Conservation (phyloP, 306 rosid genomes). For the Quercus parvula region DNA sequence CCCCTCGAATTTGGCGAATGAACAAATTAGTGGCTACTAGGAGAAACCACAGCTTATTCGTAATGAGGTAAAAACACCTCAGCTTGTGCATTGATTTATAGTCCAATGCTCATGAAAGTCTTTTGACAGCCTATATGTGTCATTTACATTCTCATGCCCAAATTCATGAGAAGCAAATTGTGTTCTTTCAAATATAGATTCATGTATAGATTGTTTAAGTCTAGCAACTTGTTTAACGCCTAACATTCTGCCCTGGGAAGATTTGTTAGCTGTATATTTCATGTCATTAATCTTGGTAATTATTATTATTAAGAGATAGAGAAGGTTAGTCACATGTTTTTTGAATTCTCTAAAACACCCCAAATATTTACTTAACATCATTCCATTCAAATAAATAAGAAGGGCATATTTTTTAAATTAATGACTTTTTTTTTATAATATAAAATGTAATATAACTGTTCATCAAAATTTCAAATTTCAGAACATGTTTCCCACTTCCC, state of each 20-base stretch:
- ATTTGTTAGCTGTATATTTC: background rate
- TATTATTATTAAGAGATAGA: too few relatives aligned
- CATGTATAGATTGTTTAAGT: background rate
- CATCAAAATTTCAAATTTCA: too few relatives aligned
- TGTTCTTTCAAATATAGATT: background rate
- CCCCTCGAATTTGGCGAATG: background rate
- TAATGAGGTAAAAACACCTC: background rate
- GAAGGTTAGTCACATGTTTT: too few relatives aligned
- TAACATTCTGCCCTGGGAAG: background rate
- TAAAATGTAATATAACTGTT: too few relatives aligned
- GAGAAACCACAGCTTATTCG: background rate
- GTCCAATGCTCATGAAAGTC: background rate
- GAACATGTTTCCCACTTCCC: too few relatives aligned
- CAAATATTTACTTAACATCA: too few relatives aligned
- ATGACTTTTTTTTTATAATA: too few relatives aligned
- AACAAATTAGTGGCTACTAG: background rate
- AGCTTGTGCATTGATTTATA: background rate
- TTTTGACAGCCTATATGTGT: background rate
- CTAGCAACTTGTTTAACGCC: background rate
- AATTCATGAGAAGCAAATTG: background rate
- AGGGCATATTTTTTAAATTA: too few relatives aligned
- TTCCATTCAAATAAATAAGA: too few relatives aligned
- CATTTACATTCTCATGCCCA: constrained; percentile 2
- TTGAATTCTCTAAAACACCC: too few relatives aligned
- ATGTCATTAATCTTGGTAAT: background rate